Conservation (phyloP, 2,329 filamentous ascomycete genomes). For the Bipolaris gigantea region DNA sequence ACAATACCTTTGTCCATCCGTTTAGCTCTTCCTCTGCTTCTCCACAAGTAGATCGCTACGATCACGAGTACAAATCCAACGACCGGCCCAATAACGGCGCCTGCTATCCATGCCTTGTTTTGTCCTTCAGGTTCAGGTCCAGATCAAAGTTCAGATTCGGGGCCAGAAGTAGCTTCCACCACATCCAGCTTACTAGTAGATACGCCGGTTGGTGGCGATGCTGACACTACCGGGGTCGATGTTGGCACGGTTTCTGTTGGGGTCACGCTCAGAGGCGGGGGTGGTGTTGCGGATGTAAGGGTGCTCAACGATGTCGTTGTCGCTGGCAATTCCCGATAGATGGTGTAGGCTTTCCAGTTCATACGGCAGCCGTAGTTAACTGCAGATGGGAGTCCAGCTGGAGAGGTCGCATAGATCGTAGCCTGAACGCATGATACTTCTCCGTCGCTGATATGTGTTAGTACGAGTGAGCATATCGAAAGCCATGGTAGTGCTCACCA, state of each 20-base stretch:
- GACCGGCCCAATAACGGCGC: background rate
- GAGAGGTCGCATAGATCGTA: slow-evolving; percentile 4
- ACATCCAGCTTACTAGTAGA: background rate
- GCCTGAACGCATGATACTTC: background rate
- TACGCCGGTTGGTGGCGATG: background rate
- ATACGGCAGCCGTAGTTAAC: background rate
- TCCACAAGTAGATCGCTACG: background rate
- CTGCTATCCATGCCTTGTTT: background rate
- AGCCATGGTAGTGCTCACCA: background rate
- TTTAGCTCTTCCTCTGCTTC: background rate
- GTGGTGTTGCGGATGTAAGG: background rate
- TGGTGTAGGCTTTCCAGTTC: background rate
- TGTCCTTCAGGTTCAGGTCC: background rate
- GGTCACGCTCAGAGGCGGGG: background rate
- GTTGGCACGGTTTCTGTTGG: background rate
- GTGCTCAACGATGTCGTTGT: background rate
- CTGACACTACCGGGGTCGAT: background rate
- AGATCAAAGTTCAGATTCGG: background rate
- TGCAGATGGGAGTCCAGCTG: slow-evolving; percentile 2
- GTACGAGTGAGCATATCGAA: background rate
- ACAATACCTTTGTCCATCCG: background rate
- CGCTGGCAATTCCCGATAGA: background rate
- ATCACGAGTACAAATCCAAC: background rate
- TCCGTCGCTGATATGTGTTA: background rate
- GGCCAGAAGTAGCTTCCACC: background rate